Evolutionary conservation across 352 stramenopile species (phyloP).

Genomic region (Ophiocytium majus): DNA sequence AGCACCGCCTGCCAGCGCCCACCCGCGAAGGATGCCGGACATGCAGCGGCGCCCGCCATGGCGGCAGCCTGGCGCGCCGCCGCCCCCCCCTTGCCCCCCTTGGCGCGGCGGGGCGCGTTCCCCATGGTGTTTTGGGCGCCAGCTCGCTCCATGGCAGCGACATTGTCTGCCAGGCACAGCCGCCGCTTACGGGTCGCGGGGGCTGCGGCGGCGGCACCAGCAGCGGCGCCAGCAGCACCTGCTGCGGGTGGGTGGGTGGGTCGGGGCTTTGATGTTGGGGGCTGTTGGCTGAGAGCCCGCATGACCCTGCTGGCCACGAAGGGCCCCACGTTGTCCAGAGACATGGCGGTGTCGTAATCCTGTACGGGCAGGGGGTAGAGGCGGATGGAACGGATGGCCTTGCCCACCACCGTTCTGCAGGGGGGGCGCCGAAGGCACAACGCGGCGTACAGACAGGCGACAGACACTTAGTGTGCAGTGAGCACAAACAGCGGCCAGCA

Average conservation of each 20-base stretch:
- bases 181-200: not conserved
- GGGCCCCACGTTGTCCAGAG: constrained; percentile 37
- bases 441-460: not conserved
- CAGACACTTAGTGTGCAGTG: not conserved
- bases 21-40: constrained; percentile 28
- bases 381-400: constrained; percentile 39
- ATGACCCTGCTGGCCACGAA: constrained; percentile 39
- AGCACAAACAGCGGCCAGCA: not conserved
- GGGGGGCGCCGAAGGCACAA: not conserved
- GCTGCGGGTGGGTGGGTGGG: not conserved
- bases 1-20: constrained; percentile 35
- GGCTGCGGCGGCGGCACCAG: not conserved
- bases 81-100: constrained; percentile 27
- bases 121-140: not conserved
- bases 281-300: too few relatives aligned
- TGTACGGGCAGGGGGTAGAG: constrained; percentile 42
- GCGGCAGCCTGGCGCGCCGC: not conserved
- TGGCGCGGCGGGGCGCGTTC: constrained; percentile 24
- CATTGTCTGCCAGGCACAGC: constrained; percentile 28
- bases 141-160: constrained; percentile 19
- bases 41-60: not conserved
- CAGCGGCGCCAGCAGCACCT: not conserved
- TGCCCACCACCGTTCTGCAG: constrained; percentile 24
- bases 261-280: not conserved
- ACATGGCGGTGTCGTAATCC: constrained; percentile 29